Evolutionary conservation across 2,329 filamentous ascomycete genomes (phyloP).

Genomic region (Diaporthe aspalathi): DNA sequence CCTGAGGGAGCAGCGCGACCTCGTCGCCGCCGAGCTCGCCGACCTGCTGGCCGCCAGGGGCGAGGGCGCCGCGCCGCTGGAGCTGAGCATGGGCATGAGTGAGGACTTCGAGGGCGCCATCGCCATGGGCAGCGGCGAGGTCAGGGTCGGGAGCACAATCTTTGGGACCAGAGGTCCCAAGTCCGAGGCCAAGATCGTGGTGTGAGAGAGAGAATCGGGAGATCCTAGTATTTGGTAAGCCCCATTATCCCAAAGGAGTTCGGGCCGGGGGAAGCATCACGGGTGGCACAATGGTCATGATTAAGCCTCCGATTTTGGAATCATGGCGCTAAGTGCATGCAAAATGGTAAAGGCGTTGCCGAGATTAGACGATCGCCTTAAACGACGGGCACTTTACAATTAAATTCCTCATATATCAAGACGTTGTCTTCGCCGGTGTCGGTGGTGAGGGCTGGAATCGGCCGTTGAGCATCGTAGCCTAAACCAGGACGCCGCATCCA

Average conservation of each 20-base stretch:
- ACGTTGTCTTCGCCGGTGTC: not conserved
- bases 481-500: not conserved
- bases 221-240: not conserved
- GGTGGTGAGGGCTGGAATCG: not conserved
- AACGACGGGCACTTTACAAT: conserved; percentile 20
- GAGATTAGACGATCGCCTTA: conserved; percentile 9
- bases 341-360: conserved; percentile 1
- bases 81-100: conserved; percentile 99
- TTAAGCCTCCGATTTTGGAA: too few species aligned
- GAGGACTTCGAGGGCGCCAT: conserved; percentile 94
- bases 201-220: conserved; percentile 45
- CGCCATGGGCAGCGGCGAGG: conserved; percentile 84
- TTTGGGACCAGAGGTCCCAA: conserved; percentile 87
- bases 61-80: conserved; percentile 64
- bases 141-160: conserved; percentile 92
- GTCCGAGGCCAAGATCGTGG: conserved; percentile 78
- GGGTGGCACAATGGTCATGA: too few species aligned
- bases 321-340: not conserved
- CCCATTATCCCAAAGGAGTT: too few species aligned
- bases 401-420: conserved; percentile 7
- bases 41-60: conserved; percentile 45
- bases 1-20: conserved; percentile 76
- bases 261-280: not conserved
- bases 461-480: not conserved
- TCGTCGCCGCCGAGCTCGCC: conserved; percentile 72